Conservation (phyloP, 305 asterid genomes). For the Solanum hybrid region DNA sequence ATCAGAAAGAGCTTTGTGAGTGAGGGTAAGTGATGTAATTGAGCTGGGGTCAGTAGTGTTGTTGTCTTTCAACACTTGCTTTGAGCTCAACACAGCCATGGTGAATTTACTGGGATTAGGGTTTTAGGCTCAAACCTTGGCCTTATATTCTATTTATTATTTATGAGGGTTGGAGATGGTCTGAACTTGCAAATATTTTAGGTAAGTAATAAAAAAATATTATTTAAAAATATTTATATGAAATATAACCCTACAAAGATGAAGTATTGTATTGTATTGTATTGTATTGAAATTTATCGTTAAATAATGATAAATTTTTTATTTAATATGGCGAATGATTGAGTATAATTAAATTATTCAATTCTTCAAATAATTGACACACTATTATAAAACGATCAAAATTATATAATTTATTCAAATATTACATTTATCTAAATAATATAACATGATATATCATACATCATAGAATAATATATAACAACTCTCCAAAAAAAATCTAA, state of each 20-base stretch:
- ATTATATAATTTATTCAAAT: too few species aligned
- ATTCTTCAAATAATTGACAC: too few species aligned
- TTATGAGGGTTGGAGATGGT: too few species aligned
- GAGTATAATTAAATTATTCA: too few species aligned
- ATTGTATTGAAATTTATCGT: background rate
- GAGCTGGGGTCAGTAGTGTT: slow-evolving; percentile 48
- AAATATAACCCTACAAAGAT: too few species aligned
- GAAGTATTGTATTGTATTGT: too few species aligned
- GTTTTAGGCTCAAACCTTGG: slow-evolving; percentile 7
- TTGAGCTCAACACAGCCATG: slow-evolving; percentile 60
- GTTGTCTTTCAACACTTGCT: slow-evolving; percentile 56
- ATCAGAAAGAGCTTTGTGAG: slow-evolving; percentile 78
- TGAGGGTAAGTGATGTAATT: slow-evolving; percentile 51
- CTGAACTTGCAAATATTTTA: background rate
- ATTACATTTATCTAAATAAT: background rate
- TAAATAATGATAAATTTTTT: too few species aligned
- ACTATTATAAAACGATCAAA: too few species aligned
- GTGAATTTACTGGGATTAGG: slow-evolving; percentile 12
- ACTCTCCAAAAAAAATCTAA: background rate
- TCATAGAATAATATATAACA: too few species aligned
- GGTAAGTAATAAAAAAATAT: background rate
- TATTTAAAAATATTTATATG: too few species aligned
- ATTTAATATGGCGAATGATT: too few species aligned
- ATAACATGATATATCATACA: background rate
- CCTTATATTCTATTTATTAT: background rate